Evolutionary conservation across 2,329 filamentous ascomycete species (phyloP), one percentile per base, ranked within the genome.

Genomic region (Madurella mycetomatis): DNA sequence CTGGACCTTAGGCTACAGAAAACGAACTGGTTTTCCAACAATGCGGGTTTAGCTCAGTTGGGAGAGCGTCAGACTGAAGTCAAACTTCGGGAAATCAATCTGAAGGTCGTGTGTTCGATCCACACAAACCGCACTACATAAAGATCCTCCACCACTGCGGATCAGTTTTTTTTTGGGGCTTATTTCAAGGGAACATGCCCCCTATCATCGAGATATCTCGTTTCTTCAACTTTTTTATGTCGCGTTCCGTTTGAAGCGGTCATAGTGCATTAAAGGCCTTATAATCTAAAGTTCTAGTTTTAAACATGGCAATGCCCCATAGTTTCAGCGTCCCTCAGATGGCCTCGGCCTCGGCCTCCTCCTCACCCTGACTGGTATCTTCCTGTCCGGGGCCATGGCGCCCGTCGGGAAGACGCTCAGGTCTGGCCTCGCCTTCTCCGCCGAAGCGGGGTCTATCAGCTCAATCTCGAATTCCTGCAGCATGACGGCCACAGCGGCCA

Each of bases 61-160:
- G 57, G 57, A 60, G 55, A 60, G 57, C 57, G 57, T 60, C 55
- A 60, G 57, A 60, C 57, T 60, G 57, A 60, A 60, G 57, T 50
- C 9, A 55, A 59, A 19, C 54, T 55, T 59, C 47, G 13, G 49
- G 46, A 50, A 51, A 7, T 51, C 34, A 55, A 59, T 59, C 57
- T 59, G 54, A 59, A 59, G 57, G 57, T 59, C 57, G 40, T 59
- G 57, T 57, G 57, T 59, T 59, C 57, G 57, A 59, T 59, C 57
- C 57, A 57, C 57, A 59, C 40, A 59, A 59, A 57, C 57, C 57
- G 57, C 57, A 59, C 47, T 18, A 5, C 9, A 7, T n/a, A 37
- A 12, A 37, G 34, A 37, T 37, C 11, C 34, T 9, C 9, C 34
- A 37, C 34, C n/a, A n/a, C 9, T 37, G 34, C n/a, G 34, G 11